Percentiles rank a stretch among this genome's conserved stretches.
phyloP scores from a whole-genome alignment of 768 basidiomycete species.

The Psilocybe sp. region DNA sequence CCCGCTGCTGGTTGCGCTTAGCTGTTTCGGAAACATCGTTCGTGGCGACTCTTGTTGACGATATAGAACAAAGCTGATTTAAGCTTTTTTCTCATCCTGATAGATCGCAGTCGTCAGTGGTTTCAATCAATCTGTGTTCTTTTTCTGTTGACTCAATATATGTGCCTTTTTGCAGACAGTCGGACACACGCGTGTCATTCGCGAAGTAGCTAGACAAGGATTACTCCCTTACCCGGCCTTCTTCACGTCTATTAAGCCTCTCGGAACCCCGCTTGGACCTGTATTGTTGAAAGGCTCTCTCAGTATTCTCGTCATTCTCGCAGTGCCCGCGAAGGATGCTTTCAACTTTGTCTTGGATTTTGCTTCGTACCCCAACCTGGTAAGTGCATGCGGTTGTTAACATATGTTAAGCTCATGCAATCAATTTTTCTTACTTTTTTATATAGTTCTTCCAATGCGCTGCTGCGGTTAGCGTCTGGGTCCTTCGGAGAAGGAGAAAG shows the following conservation, averaged over 20 bases:
- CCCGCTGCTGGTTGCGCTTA: constrained; percentile 28
- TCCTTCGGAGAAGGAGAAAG: constrained; percentile 22
- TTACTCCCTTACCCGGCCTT: constrained; percentile 46
- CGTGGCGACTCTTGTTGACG: constrained; percentile 7
- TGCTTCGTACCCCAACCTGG: constrained; percentile 35
- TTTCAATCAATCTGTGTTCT: not conserved
- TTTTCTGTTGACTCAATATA: not conserved
- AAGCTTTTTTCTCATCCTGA: not conserved
- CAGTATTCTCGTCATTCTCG: constrained; percentile 39
- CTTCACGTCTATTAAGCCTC: constrained; percentile 46
- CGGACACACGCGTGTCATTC: constrained; percentile 38
- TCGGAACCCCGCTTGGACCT: constrained; percentile 46
- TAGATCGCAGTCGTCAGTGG: constrained; percentile 28
- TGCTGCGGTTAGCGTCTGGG: constrained; percentile 29
- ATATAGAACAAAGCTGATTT: no score
- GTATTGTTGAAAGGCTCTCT: constrained; percentile 36
- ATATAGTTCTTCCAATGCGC: constrained; percentile 29
- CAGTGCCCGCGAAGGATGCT: constrained; percentile 31
- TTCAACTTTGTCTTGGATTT: constrained; percentile 39
- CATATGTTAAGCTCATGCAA: no score
- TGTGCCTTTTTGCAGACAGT: not conserved
- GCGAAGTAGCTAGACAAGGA: constrained; percentile 52
- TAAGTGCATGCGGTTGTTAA: constrained; percentile 17
- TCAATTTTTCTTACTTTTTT: no score
- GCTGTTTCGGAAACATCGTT: constrained; percentile 37